These are phyloP conservation scores for Holtermannia corniformis DNA, from an alignment of 768 basidiomycete genomes.

Conservation along the genomic window DNA sequence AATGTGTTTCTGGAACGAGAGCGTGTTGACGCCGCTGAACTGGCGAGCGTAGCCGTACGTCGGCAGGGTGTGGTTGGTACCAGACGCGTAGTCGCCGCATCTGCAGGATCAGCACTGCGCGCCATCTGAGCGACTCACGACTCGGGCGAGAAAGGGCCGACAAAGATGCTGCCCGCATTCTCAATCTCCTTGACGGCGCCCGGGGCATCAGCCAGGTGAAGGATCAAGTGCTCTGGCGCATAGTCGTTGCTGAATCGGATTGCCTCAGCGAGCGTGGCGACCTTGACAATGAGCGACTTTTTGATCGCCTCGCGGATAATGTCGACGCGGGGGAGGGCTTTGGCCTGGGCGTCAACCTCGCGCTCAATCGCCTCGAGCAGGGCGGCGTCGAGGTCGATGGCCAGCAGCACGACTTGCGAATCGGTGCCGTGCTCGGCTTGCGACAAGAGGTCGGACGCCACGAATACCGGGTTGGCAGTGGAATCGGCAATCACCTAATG, in stretches of 20 bases:
- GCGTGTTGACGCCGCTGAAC: slow-evolving; percentile 95
- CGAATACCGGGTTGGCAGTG: slow-evolving; percentile 74
- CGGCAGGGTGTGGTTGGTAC: slow-evolving; percentile 95
- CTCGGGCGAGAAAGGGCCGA: slow-evolving; percentile 90
- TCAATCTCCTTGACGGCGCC: slow-evolving; percentile 57
- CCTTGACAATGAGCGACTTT: slow-evolving; percentile 81
- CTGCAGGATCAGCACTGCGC: slow-evolving; percentile 44
- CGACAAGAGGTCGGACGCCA: slow-evolving; percentile 91
- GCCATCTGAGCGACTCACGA: slow-evolving; percentile 50
- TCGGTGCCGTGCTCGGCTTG: slow-evolving; percentile 98
- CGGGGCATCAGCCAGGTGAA: slow-evolving; percentile 71
- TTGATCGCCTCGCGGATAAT: slow-evolving; percentile 81
- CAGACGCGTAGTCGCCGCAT: slow-evolving; percentile 97
- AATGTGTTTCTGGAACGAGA: slow-evolving; percentile 97
- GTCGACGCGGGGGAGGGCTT: slow-evolving; percentile 72
- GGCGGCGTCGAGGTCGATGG: slow-evolving; percentile 56
- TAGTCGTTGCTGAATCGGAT: slow-evolving; percentile 91
- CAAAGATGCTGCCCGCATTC: slow-evolving; percentile 94
- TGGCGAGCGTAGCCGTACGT: slow-evolving; percentile 84
- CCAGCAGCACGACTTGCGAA: slow-evolving; percentile 92
- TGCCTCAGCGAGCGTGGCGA: slow-evolving; percentile 59
- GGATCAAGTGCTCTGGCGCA: slow-evolving; percentile 92
- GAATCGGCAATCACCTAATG: slow-evolving; percentile 83
- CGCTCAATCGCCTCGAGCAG: slow-evolving; percentile 63
- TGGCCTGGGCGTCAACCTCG: slow-evolving; percentile 79